Conservation (phyloP, 2,329 filamentous ascomycete species). For the Penicillium expansum region DNA sequence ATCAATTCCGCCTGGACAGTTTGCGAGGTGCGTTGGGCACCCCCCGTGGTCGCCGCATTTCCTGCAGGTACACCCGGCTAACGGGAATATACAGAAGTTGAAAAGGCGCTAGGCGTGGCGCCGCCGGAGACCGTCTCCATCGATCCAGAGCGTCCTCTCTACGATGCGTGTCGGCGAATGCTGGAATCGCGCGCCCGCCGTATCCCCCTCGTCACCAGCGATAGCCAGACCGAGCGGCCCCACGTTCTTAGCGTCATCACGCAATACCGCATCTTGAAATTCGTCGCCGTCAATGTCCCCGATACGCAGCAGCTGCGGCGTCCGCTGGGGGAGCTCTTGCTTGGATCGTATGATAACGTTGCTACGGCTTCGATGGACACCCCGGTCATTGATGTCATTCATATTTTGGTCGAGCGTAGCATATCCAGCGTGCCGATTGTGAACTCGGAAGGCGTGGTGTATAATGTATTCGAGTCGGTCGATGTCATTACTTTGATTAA, state of each 20-base stretch:
- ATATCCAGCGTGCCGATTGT: constrained; percentile 95
- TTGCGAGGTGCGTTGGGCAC: constrained; percentile 67
- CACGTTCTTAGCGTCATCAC: constrained; percentile 97
- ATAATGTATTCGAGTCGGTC: constrained; percentile 97
- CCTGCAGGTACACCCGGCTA: constrained; percentile 7
- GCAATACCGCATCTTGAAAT: constrained; percentile 97
- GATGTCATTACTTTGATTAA: constrained; percentile 97
- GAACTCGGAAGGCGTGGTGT: constrained; percentile 71
- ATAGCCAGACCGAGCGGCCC: constrained; percentile 87
- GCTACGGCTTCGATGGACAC: constrained; percentile 84
- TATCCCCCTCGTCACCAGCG: constrained; percentile 88
- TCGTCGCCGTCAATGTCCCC: constrained; percentile 91
- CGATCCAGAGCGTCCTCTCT: constrained; percentile 82
- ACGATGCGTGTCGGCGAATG: constrained; percentile 94
- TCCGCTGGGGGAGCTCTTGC: constrained; percentile 74
- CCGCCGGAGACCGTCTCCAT: constrained; percentile 96
- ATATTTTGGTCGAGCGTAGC: constrained; percentile 85
- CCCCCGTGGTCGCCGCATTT: neutral
- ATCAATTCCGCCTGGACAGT: constrained; percentile 89
- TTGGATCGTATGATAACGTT: constrained; percentile 80
- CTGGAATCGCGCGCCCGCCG: constrained; percentile 86
- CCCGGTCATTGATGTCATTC: constrained; percentile 89
- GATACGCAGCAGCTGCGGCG: constrained; percentile 88
- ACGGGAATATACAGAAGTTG: constrained; percentile 67
- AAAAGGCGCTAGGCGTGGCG: constrained; percentile 85